These are phyloP conservation scores for Curvularia eragrostidis DNA, from an alignment of 2,329 filamentous ascomycete species.

Conservation along the genomic window DNA sequence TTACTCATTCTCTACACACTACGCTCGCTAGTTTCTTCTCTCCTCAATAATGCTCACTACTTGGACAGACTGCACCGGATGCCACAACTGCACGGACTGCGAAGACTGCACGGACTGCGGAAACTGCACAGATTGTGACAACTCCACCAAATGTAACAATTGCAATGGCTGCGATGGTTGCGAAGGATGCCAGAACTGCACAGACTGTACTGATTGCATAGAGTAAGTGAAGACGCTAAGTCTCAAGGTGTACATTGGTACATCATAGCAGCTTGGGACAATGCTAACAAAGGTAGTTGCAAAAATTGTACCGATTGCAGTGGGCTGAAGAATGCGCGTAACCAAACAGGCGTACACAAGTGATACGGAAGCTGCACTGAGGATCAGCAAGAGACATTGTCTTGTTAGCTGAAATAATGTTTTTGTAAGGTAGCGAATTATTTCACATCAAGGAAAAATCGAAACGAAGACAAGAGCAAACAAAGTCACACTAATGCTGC, in stretches of 20 bases:
- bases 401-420: not conserved
- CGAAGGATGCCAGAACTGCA: constrained; percentile 9
- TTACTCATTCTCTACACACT: not conserved
- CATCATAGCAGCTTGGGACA: not conserved
- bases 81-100: constrained; percentile 6
- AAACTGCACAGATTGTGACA: constrained; percentile 6
- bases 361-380: not conserved
- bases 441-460: not conserved
- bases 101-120: constrained; percentile 2
- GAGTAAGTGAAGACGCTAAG: not conserved
- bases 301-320: constrained; percentile 15
- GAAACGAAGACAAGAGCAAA: no score
- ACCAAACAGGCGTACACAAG: constrained; percentile 15
- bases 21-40: not conserved
- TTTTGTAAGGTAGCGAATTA: not conserved
- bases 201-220: constrained; percentile 7
- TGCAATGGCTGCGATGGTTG: constrained; percentile 5
- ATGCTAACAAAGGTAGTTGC: constrained; percentile 11
- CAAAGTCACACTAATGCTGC: no score
- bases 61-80: constrained; percentile 8
- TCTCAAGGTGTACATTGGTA: not conserved
- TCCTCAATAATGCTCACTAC: not conserved
- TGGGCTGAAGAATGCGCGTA: constrained; percentile 12
- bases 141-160: not conserved
- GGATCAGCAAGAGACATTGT: not conserved